phyloP scores from a whole-genome alignment of 306 rosid species.

The Trifolium pratense region DNA sequence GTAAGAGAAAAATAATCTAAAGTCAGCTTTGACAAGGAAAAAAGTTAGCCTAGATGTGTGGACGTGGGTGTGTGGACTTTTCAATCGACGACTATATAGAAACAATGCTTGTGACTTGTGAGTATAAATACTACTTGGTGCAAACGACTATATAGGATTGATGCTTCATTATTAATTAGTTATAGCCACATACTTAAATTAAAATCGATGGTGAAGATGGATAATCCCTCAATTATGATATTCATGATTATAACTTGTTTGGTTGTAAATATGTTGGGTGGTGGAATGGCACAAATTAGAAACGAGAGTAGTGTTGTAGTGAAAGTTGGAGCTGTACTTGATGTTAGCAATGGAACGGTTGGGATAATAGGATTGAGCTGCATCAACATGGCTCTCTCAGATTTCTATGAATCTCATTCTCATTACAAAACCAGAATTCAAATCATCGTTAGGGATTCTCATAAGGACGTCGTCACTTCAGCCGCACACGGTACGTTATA shows the following conservation, averaged over 20 bases:
- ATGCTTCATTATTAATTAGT: too few relatives aligned
- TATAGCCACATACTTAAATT: too few relatives aligned
- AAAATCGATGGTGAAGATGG: background rate
- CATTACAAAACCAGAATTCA: slow-evolving; percentile 42
- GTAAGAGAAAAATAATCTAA: too few relatives aligned
- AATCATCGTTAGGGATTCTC: slow-evolving; percentile 35
- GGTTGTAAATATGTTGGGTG: background rate
- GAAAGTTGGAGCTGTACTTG: slow-evolving; percentile 52
- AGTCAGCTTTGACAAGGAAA: too few relatives aligned
- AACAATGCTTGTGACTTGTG: too few relatives aligned
- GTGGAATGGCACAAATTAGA: background rate
- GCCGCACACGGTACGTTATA: slow-evolving; percentile 41
- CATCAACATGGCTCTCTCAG: slow-evolving; percentile 43
- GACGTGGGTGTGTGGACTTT: too few relatives aligned
- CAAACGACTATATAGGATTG: too few relatives aligned
- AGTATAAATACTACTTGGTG: too few relatives aligned
- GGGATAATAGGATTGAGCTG: slow-evolving; percentile 48
- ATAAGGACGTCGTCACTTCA: slow-evolving; percentile 24
- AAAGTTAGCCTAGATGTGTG: too few relatives aligned
- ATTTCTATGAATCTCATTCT: slow-evolving; percentile 42
- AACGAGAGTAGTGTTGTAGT: background rate
- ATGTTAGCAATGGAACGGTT: background rate
- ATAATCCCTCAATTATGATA: background rate
- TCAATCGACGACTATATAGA: too few relatives aligned
- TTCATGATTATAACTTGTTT: background rate